A percentile compares a stretch with the other conserved stretches of the same genome.
Evolutionary conservation across 345 rosid genomes (phyloP).

Genomic region (Orychophragmus violaceus): DNA sequence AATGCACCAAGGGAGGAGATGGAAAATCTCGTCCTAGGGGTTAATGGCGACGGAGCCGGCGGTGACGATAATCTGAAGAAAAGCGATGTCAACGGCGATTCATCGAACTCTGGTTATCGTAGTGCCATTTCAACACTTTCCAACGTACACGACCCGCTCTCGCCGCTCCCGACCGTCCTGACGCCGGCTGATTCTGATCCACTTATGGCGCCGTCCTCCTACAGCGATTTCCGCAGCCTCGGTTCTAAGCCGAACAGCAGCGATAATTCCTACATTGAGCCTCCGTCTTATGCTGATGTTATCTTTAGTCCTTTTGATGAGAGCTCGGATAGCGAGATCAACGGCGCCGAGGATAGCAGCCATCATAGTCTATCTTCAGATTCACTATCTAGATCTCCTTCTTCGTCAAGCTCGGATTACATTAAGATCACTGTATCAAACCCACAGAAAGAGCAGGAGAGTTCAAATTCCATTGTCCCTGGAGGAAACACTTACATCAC

Average conservation of each 20-base stretch:
- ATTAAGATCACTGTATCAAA: conserved; percentile 76
- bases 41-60: conserved; percentile 23
- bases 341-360: conserved; percentile 47
- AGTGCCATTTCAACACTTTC: conserved; percentile 59
- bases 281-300: conserved; percentile 84
- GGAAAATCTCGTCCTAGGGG: conserved; percentile 64
- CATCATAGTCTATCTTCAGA: conserved; percentile 36
- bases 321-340: conserved; percentile 43
- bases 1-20: conserved; percentile 56
- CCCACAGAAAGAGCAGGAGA: conserved; percentile 80
- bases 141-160: conserved; percentile 51
- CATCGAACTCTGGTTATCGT: conserved; percentile 45
- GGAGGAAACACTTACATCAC: conserved; percentile 72
- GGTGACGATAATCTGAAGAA: conserved; percentile 10
- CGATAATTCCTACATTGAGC: conserved; percentile 67
- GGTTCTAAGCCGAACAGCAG: conserved; percentile 20
- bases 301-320: conserved; percentile 80
- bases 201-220: conserved; percentile 39
- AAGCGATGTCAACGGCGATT: conserved; percentile 16
- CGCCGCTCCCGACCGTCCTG: conserved; percentile 34
- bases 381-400: conserved; percentile 53
- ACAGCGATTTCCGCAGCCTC: conserved; percentile 35
- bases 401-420: conserved; percentile 46
- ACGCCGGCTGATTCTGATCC: conserved; percentile 76
- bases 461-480: conserved; percentile 66